phyloP scores from a whole-genome alignment of 2,329 filamentous ascomycete species.

The Colletotrichum lindemuthianum region DNA sequence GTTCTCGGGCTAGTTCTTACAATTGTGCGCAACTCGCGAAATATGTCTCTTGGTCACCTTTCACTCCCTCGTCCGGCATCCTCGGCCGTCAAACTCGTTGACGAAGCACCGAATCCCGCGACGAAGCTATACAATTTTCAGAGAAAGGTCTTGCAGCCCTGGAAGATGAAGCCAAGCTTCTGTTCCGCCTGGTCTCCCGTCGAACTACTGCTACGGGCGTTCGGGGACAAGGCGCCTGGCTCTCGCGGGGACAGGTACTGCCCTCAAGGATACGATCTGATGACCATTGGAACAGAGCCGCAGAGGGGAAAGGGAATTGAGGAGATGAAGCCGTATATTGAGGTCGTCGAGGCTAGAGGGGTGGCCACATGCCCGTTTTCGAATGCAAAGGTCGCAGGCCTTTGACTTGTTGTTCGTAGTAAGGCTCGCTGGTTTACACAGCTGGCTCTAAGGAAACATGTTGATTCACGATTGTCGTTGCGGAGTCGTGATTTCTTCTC shows the following conservation, averaged over 20 bases:
- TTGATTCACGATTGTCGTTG: too few species aligned
- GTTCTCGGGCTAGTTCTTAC: conserved; percentile 44
- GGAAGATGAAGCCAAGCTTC: conserved; percentile 61
- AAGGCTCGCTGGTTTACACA: too few species aligned
- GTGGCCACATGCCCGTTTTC: conserved; percentile 23
- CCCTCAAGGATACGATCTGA: conserved; percentile 58
- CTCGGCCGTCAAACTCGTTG: conserved; percentile 46
- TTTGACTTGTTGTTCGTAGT: too few species aligned
- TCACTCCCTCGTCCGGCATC: conserved; percentile 57
- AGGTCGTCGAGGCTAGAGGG: conserved; percentile 15
- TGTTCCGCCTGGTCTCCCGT: conserved; percentile 59
- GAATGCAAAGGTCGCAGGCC: background rate
- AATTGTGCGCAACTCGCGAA: conserved; percentile 52
- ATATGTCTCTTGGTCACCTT: conserved; percentile 58
- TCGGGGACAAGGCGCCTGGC: conserved; percentile 58
- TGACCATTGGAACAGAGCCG: conserved; percentile 39
- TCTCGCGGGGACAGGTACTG: conserved; percentile 56
- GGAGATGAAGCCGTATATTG: conserved; percentile 30
- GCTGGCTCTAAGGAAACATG: too few species aligned
- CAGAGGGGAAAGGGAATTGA: conserved; percentile 37
- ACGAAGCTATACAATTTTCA: conserved; percentile 53
- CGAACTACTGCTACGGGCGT: conserved; percentile 54
- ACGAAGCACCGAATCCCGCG: conserved; percentile 51
- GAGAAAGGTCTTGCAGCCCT: conserved; percentile 59
- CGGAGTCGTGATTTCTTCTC: too few species aligned